phyloP scores from a whole-genome alignment of 2,329 filamentous ascomycete species.

The Aspergillus ochraceoroseus region DNA sequence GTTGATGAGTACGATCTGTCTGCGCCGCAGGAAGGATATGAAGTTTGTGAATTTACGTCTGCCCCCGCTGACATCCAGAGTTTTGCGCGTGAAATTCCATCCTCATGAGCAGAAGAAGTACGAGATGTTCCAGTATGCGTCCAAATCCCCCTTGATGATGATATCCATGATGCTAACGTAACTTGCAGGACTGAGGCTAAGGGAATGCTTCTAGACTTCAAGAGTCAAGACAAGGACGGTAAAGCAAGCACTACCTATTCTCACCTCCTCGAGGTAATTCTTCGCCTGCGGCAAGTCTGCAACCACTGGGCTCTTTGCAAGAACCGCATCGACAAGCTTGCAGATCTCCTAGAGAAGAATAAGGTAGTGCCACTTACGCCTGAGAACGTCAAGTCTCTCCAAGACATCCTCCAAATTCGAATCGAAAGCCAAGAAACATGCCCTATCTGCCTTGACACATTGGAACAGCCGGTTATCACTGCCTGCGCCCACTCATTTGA shows the following conservation, averaged over 20 bases:
- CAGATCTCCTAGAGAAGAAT: constrained; percentile 63
- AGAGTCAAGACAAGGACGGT: constrained; percentile 35
- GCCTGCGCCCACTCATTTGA: constrained; percentile 80
- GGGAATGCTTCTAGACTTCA: constrained; percentile 61
- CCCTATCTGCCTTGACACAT: constrained; percentile 69
- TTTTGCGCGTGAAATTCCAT: constrained; percentile 69
- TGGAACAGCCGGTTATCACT: constrained; percentile 73
- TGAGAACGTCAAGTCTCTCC: constrained; percentile 67
- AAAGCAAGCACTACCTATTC: constrained; percentile 58
- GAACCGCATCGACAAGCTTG: constrained; percentile 65
- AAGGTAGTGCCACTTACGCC: constrained; percentile 64
- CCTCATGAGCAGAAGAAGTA: constrained; percentile 73
- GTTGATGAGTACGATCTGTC: constrained; percentile 73
- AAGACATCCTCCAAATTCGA: constrained; percentile 68
- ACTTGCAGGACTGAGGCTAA: constrained; percentile 62
- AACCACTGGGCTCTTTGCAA: constrained; percentile 84
- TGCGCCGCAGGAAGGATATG: constrained; percentile 84
- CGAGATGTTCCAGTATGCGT: constrained; percentile 60
- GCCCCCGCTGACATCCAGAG: constrained; percentile 69
- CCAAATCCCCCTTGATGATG: background rate
- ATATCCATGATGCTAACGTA: too few relatives aligned
- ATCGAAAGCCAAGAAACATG: constrained; percentile 81
- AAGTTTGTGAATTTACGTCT: constrained; percentile 75
- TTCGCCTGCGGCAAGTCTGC: constrained; percentile 79
- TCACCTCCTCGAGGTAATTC: constrained; percentile 71